Percentiles rank a stretch among this genome's conserved stretches.
phyloP scores from a whole-genome alignment of 305 asterid genomes.

The Fraxinus dipetala region DNA sequence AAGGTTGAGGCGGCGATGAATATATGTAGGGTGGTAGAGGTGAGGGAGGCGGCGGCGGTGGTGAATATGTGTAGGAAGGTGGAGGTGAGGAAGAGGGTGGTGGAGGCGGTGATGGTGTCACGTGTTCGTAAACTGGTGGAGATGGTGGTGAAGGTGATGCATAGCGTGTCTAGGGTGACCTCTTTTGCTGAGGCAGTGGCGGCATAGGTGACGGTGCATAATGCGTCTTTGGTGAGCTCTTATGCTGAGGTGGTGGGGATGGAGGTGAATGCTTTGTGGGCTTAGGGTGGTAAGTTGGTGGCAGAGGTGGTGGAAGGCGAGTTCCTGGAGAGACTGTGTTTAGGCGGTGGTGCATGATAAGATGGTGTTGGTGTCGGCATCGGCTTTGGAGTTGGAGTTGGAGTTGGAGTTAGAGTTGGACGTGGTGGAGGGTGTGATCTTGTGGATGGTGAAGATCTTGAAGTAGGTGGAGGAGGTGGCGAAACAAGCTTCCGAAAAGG shows the following conservation, averaged over 20 bases:
- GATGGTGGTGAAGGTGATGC: constrained; percentile 6
- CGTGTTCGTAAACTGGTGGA: constrained; percentile 4
- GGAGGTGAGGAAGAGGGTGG: neutral
- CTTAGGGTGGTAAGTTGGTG: neutral
- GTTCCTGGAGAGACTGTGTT: constrained; percentile 41
- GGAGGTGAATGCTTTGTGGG: neutral
- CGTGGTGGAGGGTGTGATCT: constrained; percentile 34
- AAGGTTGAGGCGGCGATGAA: neutral
- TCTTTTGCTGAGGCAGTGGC: constrained; percentile 6
- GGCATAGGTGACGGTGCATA: neutral
- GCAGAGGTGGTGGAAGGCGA: constrained; percentile 39
- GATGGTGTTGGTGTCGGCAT: constrained; percentile 35
- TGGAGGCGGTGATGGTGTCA: constrained; percentile 9
- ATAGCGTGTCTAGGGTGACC: constrained; percentile 19
- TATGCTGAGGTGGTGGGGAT: constrained; percentile 18
- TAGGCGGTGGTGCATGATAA: constrained; percentile 35
- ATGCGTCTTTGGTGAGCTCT: constrained; percentile 11
- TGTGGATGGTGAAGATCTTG: constrained; percentile 33
- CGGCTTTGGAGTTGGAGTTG: neutral
- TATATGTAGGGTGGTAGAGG: constrained; percentile 16
- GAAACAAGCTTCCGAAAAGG: neutral
- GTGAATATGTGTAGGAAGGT: neutral
- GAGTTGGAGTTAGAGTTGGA: neutral
- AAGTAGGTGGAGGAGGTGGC: constrained; percentile 47
- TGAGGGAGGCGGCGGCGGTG: constrained; percentile 18